Evolutionary conservation across 2,329 filamentous ascomycete species (phyloP).

Genomic region (Fusarium redolens): DNA sequence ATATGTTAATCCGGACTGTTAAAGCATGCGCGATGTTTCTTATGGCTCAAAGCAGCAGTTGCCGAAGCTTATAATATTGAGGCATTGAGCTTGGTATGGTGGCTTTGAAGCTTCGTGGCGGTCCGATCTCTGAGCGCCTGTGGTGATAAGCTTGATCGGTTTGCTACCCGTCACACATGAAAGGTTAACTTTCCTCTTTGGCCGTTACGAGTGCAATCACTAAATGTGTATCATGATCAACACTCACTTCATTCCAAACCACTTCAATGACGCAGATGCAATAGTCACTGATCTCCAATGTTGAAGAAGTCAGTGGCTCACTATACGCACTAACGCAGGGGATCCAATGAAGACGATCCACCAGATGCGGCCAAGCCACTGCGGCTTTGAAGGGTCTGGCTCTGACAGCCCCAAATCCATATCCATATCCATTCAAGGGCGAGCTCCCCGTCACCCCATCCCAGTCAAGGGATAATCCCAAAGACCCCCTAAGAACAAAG

Average conservation of each 20-base stretch:
- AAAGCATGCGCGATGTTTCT: background rate
- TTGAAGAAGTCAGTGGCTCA: constrained; percentile 19
- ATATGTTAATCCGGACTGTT: background rate
- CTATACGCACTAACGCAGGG: constrained; percentile 19
- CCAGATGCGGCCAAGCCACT: constrained; percentile 37
- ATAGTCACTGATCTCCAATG: background rate
- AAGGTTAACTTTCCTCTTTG: background rate
- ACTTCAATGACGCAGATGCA: background rate
- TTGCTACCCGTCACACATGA: background rate
- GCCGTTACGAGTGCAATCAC: background rate
- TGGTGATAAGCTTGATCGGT: background rate
- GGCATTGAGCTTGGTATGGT: background rate
- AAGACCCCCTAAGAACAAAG: constrained; percentile 32
- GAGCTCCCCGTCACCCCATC: constrained; percentile 29
- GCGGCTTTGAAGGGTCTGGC: constrained; percentile 32
- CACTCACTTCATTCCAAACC: background rate
- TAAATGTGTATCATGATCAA: background rate
- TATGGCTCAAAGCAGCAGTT: background rate
- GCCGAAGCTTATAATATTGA: background rate
- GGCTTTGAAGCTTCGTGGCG: background rate
- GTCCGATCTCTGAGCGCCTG: background rate
- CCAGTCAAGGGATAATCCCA: constrained; percentile 33
- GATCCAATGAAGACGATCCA: constrained; percentile 2
- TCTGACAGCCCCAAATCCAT: background rate
- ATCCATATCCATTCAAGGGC: constrained; percentile 1